Evolutionary conservation across 2,329 filamentous ascomycete genomes (phyloP), one percentile per base, ranked within the genome.

Genomic region (Epichloe glyceriae): DNA sequence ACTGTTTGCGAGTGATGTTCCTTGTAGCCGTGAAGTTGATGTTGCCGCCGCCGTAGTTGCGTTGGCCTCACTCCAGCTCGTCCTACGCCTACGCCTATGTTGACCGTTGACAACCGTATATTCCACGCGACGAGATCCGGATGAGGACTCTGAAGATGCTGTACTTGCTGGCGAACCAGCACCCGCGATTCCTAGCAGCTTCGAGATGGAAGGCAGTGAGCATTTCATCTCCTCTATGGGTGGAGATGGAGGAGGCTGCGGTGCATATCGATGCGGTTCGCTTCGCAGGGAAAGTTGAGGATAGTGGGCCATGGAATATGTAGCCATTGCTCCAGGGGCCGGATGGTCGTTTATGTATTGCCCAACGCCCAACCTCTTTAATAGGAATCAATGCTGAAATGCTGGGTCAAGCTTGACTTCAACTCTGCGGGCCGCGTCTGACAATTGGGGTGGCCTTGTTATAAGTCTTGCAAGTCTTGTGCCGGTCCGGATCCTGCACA

Each of bases 151-250:
- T 62, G 73, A 69, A 34, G 73, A 73, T n/a, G 74, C 69, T 69
- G 82, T 72, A 66, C 72, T 73, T 17, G 75, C 75, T 48, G 74
- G 72, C 38, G 76, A 79, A 59, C 75, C 83, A 59, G 81, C 82
- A 67, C 93, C 87, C 49, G 88, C 87, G 61, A 91, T 79, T 55
- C 86, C 85, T 48, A 97, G 75, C 52, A 97, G 77, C 66, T 88
- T 91, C 38, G 89, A 95, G 66, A 97, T 96, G 39, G 91, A 95
- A 19, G 91, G 91, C 52, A 97, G 73, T 47, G 89, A 95, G 62
- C 86, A 93, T 70, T 85, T 90, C 58, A 81, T 73, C 62, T 88
- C 85, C 60, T 89, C 85, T 64, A 86, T 82, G 42, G 85, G 84
- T 54, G 85, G 85, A 58, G 85, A 88, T 34, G 85, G 85, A 50